phyloP scores from a whole-genome alignment of 129 eudicot genomes.

The Escallonia rubra region DNA sequence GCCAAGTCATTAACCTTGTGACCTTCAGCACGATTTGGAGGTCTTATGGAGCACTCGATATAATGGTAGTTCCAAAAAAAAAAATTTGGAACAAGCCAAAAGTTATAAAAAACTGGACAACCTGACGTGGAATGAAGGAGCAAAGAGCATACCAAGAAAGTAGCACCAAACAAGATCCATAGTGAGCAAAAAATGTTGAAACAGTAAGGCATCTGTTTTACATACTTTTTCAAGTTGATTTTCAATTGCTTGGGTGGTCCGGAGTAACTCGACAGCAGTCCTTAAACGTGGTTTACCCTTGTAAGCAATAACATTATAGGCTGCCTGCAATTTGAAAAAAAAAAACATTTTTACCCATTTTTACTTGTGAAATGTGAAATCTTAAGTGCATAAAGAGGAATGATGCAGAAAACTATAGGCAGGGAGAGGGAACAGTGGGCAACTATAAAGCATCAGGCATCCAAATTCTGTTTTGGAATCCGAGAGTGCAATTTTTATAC shows the following conservation, averaged over 20 bases:
- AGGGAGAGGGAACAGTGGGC: neutral
- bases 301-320: constrained; percentile 69
- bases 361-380: neutral
- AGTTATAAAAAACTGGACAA: neutral
- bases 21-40: no score
- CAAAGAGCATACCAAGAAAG: no score
- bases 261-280: constrained; percentile 76
- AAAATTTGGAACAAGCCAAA: neutral
- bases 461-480: neutral
- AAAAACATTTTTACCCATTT: neutral
- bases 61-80: neutral
- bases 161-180: neutral
- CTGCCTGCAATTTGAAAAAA: constrained; percentile 40
- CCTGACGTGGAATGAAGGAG: no score
- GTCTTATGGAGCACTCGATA: no score
- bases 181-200: neutral
- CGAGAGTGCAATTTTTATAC: constrained; percentile 1
- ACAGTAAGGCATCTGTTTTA: neutral
- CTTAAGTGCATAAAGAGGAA: neutral
- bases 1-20: no score
- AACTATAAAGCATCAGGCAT: neutral
- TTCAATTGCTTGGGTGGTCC: constrained; percentile 76
- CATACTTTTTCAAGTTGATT: constrained; percentile 59
- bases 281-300: constrained; percentile 80
- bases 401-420: neutral